Base-by-base conservation (phyloP, 1,139 yeast genomes). In the Blastobotrys ciferrii region DNA sequence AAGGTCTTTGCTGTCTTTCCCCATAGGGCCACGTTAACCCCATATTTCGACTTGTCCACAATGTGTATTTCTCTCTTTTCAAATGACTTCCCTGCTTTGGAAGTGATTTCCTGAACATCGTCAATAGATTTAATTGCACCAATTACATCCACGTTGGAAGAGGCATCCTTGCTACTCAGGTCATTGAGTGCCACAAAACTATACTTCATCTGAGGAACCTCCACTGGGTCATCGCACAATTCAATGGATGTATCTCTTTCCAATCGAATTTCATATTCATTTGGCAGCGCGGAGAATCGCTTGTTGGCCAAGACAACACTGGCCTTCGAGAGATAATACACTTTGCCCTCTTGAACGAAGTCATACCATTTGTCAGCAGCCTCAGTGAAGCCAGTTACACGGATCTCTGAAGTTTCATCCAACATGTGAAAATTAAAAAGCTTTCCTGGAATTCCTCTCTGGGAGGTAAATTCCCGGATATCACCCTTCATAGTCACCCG, bases 381-480 rank as follows among this genome's bases (percentile, higher is more conserved):
- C 41, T 88, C 94, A 64, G 87, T 87, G 69, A 94, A 94, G 2
- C 95, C 97, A 6, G 98, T 89, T 13, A 96, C 98, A 61, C 95
- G 80, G 60, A 94, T 94, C 71, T 92, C 98, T 61, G 95, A 96
- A 4, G 96, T 85, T 65, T 94, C 96, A 65, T 94, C 99, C 55
- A 91, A 72, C 56, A 94, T 81, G 58, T 89, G 87, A 37, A 88
- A 88, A 59, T 85, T 85, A 72, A 94, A 88, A 53, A 94, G 76
- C 66, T 87, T 87, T 47, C 98, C 98, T 57, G 85, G 89, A 3
- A 18, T 13, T 52, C 96, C 96, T 60, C 83, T 78, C 50, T 81
- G 82, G 61, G 89, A 89, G 46, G 87, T 79, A 92, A 94, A 94
- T 37, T 86, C 84, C 68, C 89, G 84, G 59, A 92, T 76, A 54